These are phyloP conservation scores for Cyphellophora attinorum DNA, from an alignment of 2,329 filamentous ascomycete genomes.

Conservation along the genomic window DNA sequence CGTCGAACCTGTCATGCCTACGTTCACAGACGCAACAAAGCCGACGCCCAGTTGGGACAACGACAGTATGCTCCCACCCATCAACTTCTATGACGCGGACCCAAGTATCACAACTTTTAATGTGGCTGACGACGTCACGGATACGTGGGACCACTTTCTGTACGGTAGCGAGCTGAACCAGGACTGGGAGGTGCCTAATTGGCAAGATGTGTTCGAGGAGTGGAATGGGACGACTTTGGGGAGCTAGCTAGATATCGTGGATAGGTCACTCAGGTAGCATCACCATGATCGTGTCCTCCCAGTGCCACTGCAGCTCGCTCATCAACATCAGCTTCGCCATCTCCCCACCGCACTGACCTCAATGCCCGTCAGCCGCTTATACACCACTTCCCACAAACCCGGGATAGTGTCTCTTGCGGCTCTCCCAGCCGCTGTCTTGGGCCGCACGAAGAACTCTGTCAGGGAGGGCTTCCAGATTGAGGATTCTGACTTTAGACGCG, in stretches of 20 bases:
- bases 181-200: conserved; percentile 11
- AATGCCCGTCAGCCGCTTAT: conserved; percentile 25
- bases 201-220: neutral
- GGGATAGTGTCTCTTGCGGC: conserved; percentile 29
- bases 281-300: no score
- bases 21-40: neutral
- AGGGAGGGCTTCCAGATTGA: conserved; percentile 28
- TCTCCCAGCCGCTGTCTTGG: conserved; percentile 23
- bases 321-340: conserved; percentile 16
- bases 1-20: neutral
- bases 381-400: conserved; percentile 34
- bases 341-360: conserved; percentile 8
- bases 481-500: conserved; percentile 26
- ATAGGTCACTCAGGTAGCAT: no score
- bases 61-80: neutral
- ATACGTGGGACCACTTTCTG: conserved; percentile 15
- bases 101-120: neutral
- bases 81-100: neutral
- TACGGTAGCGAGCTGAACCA: conserved; percentile 13
- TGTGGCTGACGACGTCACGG: conserved; percentile 2
- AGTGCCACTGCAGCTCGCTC: no score
- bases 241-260: no score
- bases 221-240: no score
- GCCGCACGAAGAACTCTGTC: conserved; percentile 30
- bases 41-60: neutral